Percentiles rank a stretch among this genome's conserved stretches.
Conservation (phyloP, 1,284 basidiomycete genomes). For the Rhodotorula sp. region DNA sequence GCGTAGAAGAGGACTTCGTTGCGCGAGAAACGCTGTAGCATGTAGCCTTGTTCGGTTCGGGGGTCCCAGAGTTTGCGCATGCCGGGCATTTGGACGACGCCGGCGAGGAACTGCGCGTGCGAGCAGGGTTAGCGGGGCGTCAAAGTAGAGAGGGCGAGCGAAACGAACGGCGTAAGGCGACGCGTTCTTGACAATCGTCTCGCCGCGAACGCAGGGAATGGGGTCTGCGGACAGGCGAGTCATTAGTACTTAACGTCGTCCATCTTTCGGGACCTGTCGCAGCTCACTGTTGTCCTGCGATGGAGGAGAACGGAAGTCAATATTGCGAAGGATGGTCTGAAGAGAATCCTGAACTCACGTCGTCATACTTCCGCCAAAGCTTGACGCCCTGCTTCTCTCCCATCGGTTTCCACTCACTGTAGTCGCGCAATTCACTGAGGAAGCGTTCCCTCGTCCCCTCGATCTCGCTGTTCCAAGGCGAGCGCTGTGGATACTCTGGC, state of each 20-base stretch:
- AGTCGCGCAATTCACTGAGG: constrained; percentile 9
- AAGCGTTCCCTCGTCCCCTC: constrained; percentile 21
- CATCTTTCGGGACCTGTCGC: not conserved
- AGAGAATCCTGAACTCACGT: constrained; percentile 3
- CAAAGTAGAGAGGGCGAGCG: no score
- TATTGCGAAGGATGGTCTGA: not conserved
- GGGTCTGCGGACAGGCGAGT: not conserved
- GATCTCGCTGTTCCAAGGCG: constrained; percentile 12
- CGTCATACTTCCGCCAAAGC: constrained; percentile 13
- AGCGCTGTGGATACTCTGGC: constrained; percentile 7
- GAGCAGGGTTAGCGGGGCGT: not conserved
- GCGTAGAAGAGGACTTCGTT: constrained; percentile 27
- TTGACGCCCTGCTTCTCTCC: constrained; percentile 21
- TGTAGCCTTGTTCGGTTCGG: constrained; percentile 18
- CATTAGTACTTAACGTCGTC: not conserved
- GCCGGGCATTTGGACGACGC: constrained; percentile 28
- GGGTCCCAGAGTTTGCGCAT: constrained; percentile 33
- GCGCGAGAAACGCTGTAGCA: constrained; percentile 19
- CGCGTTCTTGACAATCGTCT: constrained; percentile 19
- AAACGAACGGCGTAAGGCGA: constrained; percentile 19
- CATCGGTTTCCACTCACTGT: constrained; percentile 6
- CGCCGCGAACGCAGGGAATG: constrained; percentile 19
- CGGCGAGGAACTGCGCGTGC: constrained; percentile 19
- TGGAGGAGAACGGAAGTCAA: not conserved
- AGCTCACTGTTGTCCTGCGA: not conserved